Base-by-base conservation (phyloP, 2,329 filamentous ascomycete species). In the Fusarium sp. region DNA sequence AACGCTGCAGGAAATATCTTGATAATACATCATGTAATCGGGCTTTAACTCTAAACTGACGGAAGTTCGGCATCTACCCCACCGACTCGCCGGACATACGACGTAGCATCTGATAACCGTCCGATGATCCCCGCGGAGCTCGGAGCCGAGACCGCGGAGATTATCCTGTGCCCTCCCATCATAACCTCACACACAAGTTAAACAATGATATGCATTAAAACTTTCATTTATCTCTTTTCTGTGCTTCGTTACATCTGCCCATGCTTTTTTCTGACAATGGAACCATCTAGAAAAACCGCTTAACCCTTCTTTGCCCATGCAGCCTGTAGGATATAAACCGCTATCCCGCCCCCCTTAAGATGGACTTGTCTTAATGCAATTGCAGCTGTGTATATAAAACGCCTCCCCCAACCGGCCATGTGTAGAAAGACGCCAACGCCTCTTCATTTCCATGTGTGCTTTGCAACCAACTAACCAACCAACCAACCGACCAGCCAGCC, bases 371-470 rank as follows among this genome's bases (percentile, higher is more conserved):
- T 69, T 61, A 60, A 70, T 63, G 69, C 63, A 69, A 72, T 68
- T 70, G 71, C 63, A 70, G 69, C 61, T 72, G 64, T 72, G 66
- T 71, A 68, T 73, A 73, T 72, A 71, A 71, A 73, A 74, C 72
- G 72, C 72, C 72, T 67, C 68, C 57, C 60, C 67, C 57, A 55
- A 68, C 65, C 64, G 55, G 59, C 63, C 72, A 72, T 70, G 65
- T 72, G 63, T 71, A 71, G 66, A 71, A 68, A 74, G 71, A 73
- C 70, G 66, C 70, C 71, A 72, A 74, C 71, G 71, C 72, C 71
- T 70, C 64, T 70, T 55, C 57, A 37, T 63, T 71, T 72, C 50
- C 67, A 55, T 69, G 62, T 57, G 52, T 72, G 57, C 54, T 63
- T 35, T 62, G 52, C 55, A 66, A 62, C 40, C 52, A 65, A 62